phyloP scores from a whole-genome alignment of 139 green algal species.

The Chlorella sp. region DNA sequence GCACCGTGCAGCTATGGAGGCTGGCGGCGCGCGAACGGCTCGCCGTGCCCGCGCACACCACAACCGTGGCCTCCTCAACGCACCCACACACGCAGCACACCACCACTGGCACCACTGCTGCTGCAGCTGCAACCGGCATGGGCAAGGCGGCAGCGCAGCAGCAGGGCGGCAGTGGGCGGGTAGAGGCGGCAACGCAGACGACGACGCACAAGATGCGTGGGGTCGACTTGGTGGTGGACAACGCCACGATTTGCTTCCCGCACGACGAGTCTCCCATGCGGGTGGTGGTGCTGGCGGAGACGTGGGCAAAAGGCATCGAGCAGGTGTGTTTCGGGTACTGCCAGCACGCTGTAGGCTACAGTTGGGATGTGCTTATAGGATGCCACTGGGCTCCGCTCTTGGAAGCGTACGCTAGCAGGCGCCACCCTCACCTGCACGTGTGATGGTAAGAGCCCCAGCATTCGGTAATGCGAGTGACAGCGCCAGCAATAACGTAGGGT shows the following conservation, averaged over 20 bases:
- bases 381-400: neutral
- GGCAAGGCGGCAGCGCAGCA: neutral
- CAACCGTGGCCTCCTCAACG: too few relatives aligned
- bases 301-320: slow-evolving; percentile 62
- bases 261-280: slow-evolving; percentile 38
- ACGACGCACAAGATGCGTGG: slow-evolving; percentile 1
- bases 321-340: slow-evolving; percentile 32
- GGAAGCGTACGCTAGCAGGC: neutral
- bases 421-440: neutral
- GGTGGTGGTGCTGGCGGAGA: slow-evolving; percentile 37
- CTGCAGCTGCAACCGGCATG: too few relatives aligned
- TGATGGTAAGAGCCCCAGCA: neutral
- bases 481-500: slow-evolving; percentile 1
- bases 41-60: neutral
- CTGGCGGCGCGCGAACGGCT: neutral
- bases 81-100: too few relatives aligned
- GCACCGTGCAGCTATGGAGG: neutral
- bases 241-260: slow-evolving; percentile 21
- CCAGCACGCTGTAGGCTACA: too few relatives aligned
- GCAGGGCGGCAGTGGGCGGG: neutral
- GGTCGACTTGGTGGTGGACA: slow-evolving; percentile 30
- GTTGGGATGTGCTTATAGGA: neutral
- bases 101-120: too few relatives aligned
- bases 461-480: neutral
- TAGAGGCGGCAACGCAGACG: neutral